A percentile compares a stretch with the other conserved stretches of the same genome.
Evolutionary conservation across 805 yeast species (phyloP).

Genomic region (Kodamaea fukazawae): DNA sequence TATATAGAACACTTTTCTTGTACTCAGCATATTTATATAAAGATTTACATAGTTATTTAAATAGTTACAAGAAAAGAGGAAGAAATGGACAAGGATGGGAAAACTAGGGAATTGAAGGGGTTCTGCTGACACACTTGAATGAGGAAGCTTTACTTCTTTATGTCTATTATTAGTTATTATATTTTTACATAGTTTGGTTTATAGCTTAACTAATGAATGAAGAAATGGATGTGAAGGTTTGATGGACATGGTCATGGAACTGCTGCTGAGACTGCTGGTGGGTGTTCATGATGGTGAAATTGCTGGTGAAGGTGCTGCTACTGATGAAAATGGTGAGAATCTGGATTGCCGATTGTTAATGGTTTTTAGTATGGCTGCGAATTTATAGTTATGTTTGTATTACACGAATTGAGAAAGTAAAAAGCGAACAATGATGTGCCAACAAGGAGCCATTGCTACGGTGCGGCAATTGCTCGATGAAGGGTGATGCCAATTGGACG

Average conservation of each 20-base stretch:
- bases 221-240: neutral
- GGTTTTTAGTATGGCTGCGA: slow-evolving; percentile 11
- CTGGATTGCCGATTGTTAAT: slow-evolving; percentile 1
- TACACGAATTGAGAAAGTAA: too few relatives aligned
- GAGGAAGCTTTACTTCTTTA: slow-evolving; percentile 8
- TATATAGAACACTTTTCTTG: too few relatives aligned
- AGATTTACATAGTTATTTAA: slow-evolving; percentile 3
- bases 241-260: slow-evolving; percentile 3
- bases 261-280: slow-evolving; percentile 8
- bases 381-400: slow-evolving; percentile 1
- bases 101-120: too few relatives aligned
- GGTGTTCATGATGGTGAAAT: slow-evolving; percentile 1
- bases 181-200: slow-evolving; percentile 9
- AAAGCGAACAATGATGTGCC: too few relatives aligned
- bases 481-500: too few relatives aligned
- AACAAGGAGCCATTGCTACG: too few relatives aligned
- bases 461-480: too few relatives aligned
- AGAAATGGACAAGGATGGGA: neutral
- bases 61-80: neutral
- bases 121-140: too few relatives aligned
- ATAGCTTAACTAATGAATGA: slow-evolving; percentile 9
- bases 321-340: too few relatives aligned
- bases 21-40: neutral
- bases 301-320: neutral
- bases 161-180: slow-evolving; percentile 9